Conservation (phyloP, 2,329 filamentous ascomycete species). For the Neoscytalidium dimidiatum region DNA sequence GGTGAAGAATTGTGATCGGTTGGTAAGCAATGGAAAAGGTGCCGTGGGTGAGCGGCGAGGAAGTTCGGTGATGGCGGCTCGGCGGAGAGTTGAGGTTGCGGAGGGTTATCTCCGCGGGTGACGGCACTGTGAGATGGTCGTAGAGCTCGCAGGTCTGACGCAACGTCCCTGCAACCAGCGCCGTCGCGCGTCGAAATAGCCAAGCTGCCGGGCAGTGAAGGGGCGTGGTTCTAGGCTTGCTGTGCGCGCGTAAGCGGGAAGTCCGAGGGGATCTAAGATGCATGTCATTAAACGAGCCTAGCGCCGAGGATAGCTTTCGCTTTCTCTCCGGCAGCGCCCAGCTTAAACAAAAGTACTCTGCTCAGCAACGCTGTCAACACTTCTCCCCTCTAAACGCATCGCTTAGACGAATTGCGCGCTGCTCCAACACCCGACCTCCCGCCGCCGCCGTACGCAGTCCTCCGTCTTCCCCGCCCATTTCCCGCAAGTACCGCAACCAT, state of each 20-base stretch:
- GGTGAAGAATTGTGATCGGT: neutral
- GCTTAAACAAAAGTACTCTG: conserved; percentile 16
- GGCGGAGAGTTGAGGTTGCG: neutral
- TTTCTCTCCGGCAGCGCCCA: conserved; percentile 16
- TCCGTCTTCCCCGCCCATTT: neutral
- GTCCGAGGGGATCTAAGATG: too few species aligned
- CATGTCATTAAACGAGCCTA: conserved; percentile 15
- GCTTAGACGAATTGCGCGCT: neutral
- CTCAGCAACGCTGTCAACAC: conserved; percentile 2
- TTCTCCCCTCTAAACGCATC: neutral
- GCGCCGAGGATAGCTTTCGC: conserved; percentile 13
- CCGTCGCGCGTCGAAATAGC: neutral
- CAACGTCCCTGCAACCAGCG: neutral
- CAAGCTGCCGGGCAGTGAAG: neutral
- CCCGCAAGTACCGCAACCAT: conserved; percentile 20
- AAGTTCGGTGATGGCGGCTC: neutral
- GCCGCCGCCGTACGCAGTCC: neutral
- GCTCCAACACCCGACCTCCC: conserved; percentile 18
- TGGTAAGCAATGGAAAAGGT: neutral
- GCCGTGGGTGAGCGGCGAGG: neutral
- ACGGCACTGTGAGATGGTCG: too few species aligned
- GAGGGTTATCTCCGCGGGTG: conserved; percentile 3
- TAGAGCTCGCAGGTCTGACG: neutral
- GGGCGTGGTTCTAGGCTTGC: too few species aligned
- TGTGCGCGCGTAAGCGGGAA: too few species aligned